A percentile compares a stretch with the other conserved stretches of the same genome.
Conservation (phyloP, 768 basidiomycete species). For the Podaxis rugospora region DNA sequence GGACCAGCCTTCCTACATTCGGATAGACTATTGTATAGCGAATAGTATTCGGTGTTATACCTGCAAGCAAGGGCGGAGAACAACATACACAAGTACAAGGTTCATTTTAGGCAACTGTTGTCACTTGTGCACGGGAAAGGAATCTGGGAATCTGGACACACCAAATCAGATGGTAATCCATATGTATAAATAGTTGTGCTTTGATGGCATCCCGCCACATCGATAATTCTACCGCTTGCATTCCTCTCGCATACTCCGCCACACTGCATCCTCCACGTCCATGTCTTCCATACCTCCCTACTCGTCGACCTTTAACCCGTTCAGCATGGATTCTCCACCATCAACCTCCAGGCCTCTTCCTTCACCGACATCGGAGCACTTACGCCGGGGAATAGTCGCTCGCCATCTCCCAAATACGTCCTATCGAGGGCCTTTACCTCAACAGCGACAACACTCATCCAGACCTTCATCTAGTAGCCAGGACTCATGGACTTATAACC, state of each 20-base stretch:
- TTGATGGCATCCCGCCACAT: neutral
- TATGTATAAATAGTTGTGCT: constrained; percentile 3
- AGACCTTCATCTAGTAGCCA: neutral
- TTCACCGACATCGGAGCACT: neutral
- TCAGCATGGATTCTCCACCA: constrained; percentile 3
- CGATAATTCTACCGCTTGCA: constrained; percentile 4
- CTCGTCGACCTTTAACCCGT: constrained; percentile 2
- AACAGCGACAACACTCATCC: neutral
- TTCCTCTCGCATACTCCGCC: neutral
- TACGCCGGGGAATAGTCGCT: neutral
- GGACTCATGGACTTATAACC: neutral
- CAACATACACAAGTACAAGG: neutral
- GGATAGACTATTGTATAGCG: neutral
- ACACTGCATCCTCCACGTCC: neutral
- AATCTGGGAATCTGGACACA: neutral
- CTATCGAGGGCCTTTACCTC: neutral
- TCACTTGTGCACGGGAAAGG: neutral
- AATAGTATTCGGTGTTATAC: neutral
- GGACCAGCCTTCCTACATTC: neutral
- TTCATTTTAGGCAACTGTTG: neutral
- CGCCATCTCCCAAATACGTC: neutral
- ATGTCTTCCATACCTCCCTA: neutral
- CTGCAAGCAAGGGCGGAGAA: neutral
- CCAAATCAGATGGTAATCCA: neutral
- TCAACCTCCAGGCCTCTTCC: neutral